Percentiles rank a stretch among this genome's conserved stretches.
Conservation (phyloP, 148 eudicot species). For the Diospyros lotus region DNA sequence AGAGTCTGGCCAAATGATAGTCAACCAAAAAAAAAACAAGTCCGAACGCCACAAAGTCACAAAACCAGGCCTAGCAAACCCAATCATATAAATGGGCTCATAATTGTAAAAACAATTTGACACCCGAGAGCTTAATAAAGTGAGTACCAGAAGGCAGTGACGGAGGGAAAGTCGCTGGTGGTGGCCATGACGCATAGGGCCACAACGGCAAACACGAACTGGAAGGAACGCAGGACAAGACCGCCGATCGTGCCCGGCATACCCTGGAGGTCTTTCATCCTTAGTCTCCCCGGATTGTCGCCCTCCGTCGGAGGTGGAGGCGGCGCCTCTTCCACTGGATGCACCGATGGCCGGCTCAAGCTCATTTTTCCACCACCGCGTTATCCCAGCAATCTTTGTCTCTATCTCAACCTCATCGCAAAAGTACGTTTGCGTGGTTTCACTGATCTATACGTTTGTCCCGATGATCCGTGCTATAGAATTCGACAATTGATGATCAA, state of each 20-base stretch:
- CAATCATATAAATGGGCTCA: too few relatives aligned
- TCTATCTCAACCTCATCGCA: not conserved
- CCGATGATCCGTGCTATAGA: not conserved
- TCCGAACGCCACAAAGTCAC: too few relatives aligned
- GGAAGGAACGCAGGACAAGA: slow-evolving; percentile 48
- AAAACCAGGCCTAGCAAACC: too few relatives aligned
- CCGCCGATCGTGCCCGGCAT: slow-evolving; percentile 76
- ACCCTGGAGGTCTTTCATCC: slow-evolving; percentile 75
- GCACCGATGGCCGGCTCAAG: slow-evolving; percentile 67
- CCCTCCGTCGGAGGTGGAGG: slow-evolving; percentile 56
- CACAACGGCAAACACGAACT: slow-evolving; percentile 47
- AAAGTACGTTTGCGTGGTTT: not conserved
- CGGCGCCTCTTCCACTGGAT: slow-evolving; percentile 53
- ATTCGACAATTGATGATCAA: not conserved
- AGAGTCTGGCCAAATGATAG: not conserved
- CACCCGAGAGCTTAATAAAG: too few relatives aligned
- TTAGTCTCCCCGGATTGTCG: slow-evolving; percentile 38
- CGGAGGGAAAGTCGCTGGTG: slow-evolving; percentile 75
- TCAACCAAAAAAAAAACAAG: not conserved
- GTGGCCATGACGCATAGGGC: slow-evolving; percentile 63
- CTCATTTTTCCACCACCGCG: slow-evolving; percentile 27
- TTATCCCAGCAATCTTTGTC: not conserved
- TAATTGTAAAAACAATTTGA: too few relatives aligned
- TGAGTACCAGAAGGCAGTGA: slow-evolving; percentile 70
- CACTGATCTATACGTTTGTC: not conserved